Evolutionary conservation across 148 eudicot genomes (phyloP).

Genomic region (Selenicereus undatus): DNA sequence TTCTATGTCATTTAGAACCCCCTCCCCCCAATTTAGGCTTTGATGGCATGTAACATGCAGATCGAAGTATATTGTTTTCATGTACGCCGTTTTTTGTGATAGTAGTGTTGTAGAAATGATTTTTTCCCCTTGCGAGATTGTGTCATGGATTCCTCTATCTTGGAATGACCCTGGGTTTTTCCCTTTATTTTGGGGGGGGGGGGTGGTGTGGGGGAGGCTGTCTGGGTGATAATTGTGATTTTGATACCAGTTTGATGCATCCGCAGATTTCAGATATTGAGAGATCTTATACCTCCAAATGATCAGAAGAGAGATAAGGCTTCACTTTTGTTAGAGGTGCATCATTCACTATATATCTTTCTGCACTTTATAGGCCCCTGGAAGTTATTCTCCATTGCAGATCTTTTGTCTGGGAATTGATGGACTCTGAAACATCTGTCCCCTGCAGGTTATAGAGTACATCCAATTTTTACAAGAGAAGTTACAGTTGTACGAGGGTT

Average conservation of each 20-base stretch:
- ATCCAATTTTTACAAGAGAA: slow-evolving; percentile 75
- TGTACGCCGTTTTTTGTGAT: background rate
- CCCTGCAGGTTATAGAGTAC: slow-evolving; percentile 80
- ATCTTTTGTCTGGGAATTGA: background rate
- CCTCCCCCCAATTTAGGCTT: background rate
- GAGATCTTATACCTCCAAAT: slow-evolving; percentile 82
- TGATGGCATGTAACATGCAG: background rate
- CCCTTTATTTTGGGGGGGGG: no score
- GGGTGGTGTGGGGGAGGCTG: background rate
- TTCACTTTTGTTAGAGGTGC: slow-evolving; percentile 89
- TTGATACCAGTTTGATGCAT: slow-evolving; percentile 9
- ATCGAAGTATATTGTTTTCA: background rate
- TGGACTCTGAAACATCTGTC: background rate
- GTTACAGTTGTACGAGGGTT: slow-evolving; percentile 66
- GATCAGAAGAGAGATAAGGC: slow-evolving; percentile 96
- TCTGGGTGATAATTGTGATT: background rate
- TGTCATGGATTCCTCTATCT: no score
- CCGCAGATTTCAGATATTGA: slow-evolving; percentile 84
- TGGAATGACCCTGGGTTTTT: background rate
- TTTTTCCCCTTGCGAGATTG: no score
- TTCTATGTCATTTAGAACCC: no score
- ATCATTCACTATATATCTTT: slow-evolving; percentile 7
- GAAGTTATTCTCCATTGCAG: background rate
- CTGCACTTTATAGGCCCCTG: background rate
- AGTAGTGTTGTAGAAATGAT: background rate